Evolutionary conservation across 2,329 filamentous ascomycete genomes (phyloP), one percentile per base, ranked within the genome.

Genomic region (Penicillium sp.): DNA sequence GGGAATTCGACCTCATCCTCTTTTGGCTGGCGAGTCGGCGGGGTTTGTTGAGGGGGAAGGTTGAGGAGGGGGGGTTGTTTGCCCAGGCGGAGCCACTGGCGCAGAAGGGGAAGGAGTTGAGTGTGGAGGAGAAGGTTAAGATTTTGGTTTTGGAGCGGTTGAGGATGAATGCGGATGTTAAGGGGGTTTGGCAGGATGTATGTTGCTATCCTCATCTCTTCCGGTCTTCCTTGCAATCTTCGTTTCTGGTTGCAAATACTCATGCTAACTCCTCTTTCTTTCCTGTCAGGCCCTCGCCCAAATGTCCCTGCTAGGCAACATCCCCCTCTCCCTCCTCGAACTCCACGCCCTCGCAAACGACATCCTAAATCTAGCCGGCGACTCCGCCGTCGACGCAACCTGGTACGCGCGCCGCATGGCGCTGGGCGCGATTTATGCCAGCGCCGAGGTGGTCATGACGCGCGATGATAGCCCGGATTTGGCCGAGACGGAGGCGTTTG

Each of bases 361-460:
- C 75, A 96, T 99, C 54, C 91, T 90, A 83, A 92, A 90, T 71
- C 85, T 96, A 4, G 86, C 94, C 0, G 91, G 92, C 53, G 95
- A 98, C 75, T 82, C 79, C 22, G 85, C 88, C 22, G 90, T 97
- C 61, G 93, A 98, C 75, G 85, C 86, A 4, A 88, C 87, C 4
- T 99, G 95, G 95, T 99, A 99, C 69, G 88, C 87, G 1, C 90
- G 89, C 73, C 82, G 88, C 3, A 82, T 86, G 8, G 84, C 82
- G 0, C 74, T 91, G 25, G 82, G 85, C 0, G 82, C 83, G 1
- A 82, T 90, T n/a, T 91, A 90, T 71, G 91, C 91, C 54, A 86
- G 88, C 37, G 85, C 89, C 57, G 95, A 99, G 78, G 81, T 97
- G 5, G 96, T 93, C 78, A 97, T 98, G 92, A 97, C 92, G 22